Percentiles rank a stretch among this genome's conserved stretches.
Conservation (phyloP, 2,329 filamentous ascomycete genomes). For the Alternaria sp. region DNA sequence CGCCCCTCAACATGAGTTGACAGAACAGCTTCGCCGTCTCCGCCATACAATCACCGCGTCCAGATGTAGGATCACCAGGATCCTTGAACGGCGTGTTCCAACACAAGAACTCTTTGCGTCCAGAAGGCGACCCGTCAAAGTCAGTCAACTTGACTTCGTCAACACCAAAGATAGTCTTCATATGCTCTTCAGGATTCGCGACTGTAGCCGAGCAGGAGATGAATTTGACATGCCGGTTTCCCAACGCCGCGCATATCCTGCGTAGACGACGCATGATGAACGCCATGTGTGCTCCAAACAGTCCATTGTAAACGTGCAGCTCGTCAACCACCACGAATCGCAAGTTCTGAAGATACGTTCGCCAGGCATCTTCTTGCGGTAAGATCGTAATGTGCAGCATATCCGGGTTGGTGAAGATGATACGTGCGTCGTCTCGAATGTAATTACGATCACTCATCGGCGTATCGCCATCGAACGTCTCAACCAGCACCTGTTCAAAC, state of each 20-base stretch:
- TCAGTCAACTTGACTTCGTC: conserved; percentile 82
- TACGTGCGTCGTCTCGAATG: conserved; percentile 85
- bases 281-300: conserved; percentile 92
- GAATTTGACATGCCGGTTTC: conserved; percentile 84
- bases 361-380: conserved; percentile 89
- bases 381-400: conserved; percentile 96
- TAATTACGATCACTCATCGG: conserved; percentile 76
- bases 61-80: conserved; percentile 82
- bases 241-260: conserved; percentile 86
- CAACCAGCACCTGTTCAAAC: conserved; percentile 77
- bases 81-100: conserved; percentile 98
- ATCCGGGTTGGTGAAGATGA: conserved; percentile 97
- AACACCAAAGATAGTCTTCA: conserved; percentile 91
- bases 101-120: conserved; percentile 92
- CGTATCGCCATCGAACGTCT: conserved; percentile 96
- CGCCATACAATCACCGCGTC: conserved; percentile 78
- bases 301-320: conserved; percentile 93
- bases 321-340: conserved; percentile 87
- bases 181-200: conserved; percentile 88
- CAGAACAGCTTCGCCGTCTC: conserved; percentile 93
- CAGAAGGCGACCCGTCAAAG: conserved; percentile 90
- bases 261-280: conserved; percentile 91
- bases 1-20: conserved; percentile 84
- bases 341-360: conserved; percentile 84
- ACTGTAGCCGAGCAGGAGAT: conserved; percentile 97